These are phyloP conservation scores for Aurantiochytrium sp. DNA, from an alignment of 108 stramenopile species.

Conservation along the genomic window DNA sequence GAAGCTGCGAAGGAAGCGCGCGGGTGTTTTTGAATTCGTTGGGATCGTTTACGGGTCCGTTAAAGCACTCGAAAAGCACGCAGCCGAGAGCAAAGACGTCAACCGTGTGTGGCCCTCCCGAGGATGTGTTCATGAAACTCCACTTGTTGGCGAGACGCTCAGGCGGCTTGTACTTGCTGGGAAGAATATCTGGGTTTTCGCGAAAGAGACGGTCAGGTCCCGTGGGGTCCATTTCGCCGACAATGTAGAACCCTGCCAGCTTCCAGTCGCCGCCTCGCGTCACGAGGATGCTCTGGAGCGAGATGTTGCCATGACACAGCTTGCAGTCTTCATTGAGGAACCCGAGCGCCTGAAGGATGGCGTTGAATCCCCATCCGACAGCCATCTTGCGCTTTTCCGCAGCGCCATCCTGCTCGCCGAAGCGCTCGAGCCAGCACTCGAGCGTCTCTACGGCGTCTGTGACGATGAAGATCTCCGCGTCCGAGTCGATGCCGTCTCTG, in stretches of 20 bases:
- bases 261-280: constrained; percentile 3
- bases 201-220: not conserved
- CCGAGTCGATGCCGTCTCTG: not conserved
- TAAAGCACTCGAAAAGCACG: not conserved
- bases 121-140: not conserved
- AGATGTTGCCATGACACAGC: not conserved
- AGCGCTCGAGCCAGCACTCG: not conserved
- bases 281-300: not conserved
- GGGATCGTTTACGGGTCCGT: not conserved
- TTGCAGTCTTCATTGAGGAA: constrained; percentile 17
- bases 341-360: not conserved
- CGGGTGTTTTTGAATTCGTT: not conserved
- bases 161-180: not conserved
- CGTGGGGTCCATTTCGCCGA: not conserved
- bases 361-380: not conserved
- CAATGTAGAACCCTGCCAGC: not conserved
- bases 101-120: not conserved
- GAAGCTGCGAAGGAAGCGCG: not conserved
- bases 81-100: not conserved
- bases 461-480: not conserved
- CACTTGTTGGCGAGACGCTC: not conserved
- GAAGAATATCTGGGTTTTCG: not conserved
- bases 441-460: not conserved
- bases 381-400: not conserved
- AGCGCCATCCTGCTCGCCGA: not conserved